Base-by-base conservation (phyloP, 129 eudicot species). In the Dittrichia graveolens region DNA sequence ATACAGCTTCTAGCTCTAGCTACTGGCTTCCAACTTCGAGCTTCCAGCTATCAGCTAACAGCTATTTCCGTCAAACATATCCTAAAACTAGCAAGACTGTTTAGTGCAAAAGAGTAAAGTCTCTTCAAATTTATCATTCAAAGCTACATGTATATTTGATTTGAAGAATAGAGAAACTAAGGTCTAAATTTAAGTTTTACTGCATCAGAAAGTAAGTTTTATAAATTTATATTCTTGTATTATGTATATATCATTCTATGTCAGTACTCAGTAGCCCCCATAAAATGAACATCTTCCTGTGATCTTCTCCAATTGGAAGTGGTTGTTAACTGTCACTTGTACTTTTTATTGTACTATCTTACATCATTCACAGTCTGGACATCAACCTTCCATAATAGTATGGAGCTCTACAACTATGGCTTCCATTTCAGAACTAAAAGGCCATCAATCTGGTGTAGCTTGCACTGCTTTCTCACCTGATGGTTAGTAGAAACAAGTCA, bases 381-480 rank as follows among this genome's bases (percentile, higher is more conserved):
- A 71, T 57, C 89, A 79, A 67, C 84, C 96, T 81, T 78, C 84
- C 58, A 65, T 86, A 39, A 46, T 89, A 66, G 74, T 86, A 42
- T 89, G 96, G 96, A 83, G 80, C 61, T 78, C 80, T 70, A 84
- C 81, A 45, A 79, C 74, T 41, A 61, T 78, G 78, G 76, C 72
- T 72, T 63, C 84, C 42, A 54, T 76, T 77, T 72, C 78, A 53
- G 96, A 89, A 75, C 77, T 86, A 11, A 89, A 84, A 75, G 82
- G 89, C 68, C 96, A 89, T 79, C 83, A 73, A 79, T 65, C 79
- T 68, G 91, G 96, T 63, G 91, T 89, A 73, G 82, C 89, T 38
- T 89, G 91, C 84, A 83, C 71, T 57, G 84, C 83, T 59, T 84
- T 89, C 68, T 86, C 96, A 55, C 85, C 88, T 18, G 91, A 89